A percentile compares a stretch with the other conserved stretches of the same genome.
phyloP scores from a whole-genome alignment of 2,329 filamentous ascomycete genomes.

The Calonectria henricotiae region DNA sequence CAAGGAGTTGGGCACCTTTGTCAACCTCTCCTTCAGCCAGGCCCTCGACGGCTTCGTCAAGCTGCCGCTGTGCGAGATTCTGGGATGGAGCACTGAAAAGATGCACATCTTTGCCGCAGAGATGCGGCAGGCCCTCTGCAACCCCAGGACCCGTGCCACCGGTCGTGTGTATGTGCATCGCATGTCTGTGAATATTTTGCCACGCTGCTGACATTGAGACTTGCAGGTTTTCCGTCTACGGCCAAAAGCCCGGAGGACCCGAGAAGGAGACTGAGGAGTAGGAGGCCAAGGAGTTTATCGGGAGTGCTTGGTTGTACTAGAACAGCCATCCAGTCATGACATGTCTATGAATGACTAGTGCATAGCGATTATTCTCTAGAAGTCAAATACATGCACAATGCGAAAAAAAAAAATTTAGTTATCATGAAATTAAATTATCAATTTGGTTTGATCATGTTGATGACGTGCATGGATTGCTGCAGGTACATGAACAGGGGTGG shows the following conservation, averaged over 20 bases:
- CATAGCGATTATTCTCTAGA: background rate
- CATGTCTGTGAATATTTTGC: background rate
- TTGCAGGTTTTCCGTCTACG: slow-evolving; percentile 5
- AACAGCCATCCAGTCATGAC: background rate
- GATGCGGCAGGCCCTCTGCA: slow-evolving; percentile 42
- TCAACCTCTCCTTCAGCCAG: slow-evolving; percentile 47
- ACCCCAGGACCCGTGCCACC: slow-evolving; percentile 41
- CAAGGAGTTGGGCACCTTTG: slow-evolving; percentile 48
- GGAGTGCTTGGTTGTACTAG: background rate
- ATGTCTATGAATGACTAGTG: background rate
- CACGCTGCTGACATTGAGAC: background rate
- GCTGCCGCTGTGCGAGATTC: slow-evolving; percentile 46
- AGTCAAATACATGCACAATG: background rate
- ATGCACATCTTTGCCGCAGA: slow-evolving; percentile 49
- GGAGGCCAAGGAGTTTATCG: background rate
- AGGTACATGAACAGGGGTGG: background rate
- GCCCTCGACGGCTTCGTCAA: slow-evolving; percentile 48
- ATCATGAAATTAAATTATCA: background rate
- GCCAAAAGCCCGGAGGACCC: slow-evolving; percentile 1
- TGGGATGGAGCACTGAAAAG: slow-evolving; percentile 43
- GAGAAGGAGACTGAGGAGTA: background rate
- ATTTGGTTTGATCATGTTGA: background rate
- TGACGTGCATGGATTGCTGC: background rate
- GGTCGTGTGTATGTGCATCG: slow-evolving; percentile 42
- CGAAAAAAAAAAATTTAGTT: background rate